phyloP scores from a whole-genome alignment of 23 red algal genomes.

The Gracilaria caudata region DNA sequence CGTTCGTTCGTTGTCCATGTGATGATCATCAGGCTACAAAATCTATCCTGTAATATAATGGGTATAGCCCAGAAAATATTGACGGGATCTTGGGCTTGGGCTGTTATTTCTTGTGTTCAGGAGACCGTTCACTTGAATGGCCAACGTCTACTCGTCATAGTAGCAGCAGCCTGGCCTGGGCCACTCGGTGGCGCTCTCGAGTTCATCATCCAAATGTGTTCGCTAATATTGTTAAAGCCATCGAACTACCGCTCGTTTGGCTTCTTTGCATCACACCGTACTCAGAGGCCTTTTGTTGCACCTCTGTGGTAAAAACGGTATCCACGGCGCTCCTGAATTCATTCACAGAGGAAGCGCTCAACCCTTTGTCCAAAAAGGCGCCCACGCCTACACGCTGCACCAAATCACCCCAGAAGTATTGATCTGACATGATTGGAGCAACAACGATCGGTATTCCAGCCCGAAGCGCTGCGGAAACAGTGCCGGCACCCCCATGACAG shows the following conservation, averaged over 20 bases:
- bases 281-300: not conserved
- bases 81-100: no score
- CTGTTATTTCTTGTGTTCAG: no score
- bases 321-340: not conserved
- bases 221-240: not conserved
- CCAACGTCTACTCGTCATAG: not conserved
- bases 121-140: no score
- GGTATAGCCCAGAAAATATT: no score
- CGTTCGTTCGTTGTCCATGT: no score
- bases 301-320: not conserved
- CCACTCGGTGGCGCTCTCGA: not conserved
- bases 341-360: not conserved
- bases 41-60: no score
- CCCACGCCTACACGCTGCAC: conserved; percentile 1
- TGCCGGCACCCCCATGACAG: conserved; percentile 43
- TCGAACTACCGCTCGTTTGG: not conserved
- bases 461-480: conserved; percentile 33
- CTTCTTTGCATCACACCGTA: not conserved
- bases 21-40: no score
- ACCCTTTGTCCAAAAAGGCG: not conserved
- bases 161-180: not conserved
- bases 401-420: conserved; percentile 46
- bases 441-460: conserved; percentile 34
- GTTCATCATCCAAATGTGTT: not conserved
- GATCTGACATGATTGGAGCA: conserved; percentile 41